Evolutionary conservation across 23 red algal genomes (phyloP).

Genomic region (Chondrus crispus): DNA sequence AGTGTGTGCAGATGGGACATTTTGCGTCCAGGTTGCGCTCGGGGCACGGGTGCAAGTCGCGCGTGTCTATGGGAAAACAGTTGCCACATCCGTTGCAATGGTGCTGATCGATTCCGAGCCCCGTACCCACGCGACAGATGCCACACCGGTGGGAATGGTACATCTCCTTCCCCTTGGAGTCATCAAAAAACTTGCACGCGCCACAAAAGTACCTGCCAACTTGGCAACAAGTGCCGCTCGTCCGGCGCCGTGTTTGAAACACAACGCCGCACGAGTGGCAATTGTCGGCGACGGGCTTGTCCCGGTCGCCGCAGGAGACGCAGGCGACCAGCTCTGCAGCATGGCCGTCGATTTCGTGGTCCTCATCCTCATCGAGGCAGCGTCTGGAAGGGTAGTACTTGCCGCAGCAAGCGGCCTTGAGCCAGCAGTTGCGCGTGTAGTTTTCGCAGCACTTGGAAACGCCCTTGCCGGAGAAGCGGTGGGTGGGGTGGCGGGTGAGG

Average conservation of each 20-base stretch:
- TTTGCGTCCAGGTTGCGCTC: constrained; percentile 82
- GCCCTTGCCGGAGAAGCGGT: constrained; percentile 16
- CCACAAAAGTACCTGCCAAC: constrained; percentile 73
- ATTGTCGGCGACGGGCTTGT: constrained; percentile 23
- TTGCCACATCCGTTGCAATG: constrained; percentile 94
- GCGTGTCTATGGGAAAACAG: constrained; percentile 64
- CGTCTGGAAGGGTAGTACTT: constrained; percentile 49
- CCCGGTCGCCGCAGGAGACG: constrained; percentile 38
- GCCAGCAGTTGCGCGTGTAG: constrained; percentile 60
- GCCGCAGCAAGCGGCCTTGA: constrained; percentile 43
- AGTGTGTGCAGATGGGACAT: constrained; percentile 94
- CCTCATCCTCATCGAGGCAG: constrained; percentile 62
- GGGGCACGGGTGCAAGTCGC: constrained; percentile 76
- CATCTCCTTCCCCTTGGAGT: constrained; percentile 1
- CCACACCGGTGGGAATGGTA: constrained; percentile 87
- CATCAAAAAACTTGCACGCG: constrained; percentile 73
- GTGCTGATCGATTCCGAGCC: constrained; percentile 90
- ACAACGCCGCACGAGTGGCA: constrained; percentile 43
- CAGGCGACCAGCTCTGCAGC: constrained; percentile 50
- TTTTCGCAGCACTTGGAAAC: constrained; percentile 28
- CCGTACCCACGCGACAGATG: constrained; percentile 93
- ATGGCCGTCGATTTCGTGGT: constrained; percentile 64
- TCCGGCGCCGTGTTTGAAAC: too few species aligned
- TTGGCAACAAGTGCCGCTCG: too few species aligned
- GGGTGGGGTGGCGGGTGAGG: background rate